phyloP scores from a whole-genome alignment of 164 flowering plant species.

The Vitis rotundifolia region DNA sequence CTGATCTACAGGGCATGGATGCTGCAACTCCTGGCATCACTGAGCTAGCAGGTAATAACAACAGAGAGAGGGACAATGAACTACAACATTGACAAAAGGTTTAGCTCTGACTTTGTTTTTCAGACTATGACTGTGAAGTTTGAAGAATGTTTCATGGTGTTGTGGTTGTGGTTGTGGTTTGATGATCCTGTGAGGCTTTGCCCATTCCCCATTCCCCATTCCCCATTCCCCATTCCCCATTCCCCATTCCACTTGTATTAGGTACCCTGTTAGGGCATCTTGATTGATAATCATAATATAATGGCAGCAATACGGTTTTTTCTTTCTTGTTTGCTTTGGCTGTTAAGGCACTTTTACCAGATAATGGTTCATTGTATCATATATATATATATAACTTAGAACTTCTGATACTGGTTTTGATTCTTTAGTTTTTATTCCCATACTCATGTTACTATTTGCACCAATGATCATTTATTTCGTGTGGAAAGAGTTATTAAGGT shows the following conservation, averaged over 20 bases:
- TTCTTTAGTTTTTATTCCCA: no score
- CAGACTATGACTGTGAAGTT: background rate
- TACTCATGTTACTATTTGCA: no score
- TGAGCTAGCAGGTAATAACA: constrained; percentile 5
- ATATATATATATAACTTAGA: background rate
- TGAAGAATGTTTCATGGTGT: constrained; percentile 2
- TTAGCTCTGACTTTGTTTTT: background rate
- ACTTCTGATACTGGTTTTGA: no score
- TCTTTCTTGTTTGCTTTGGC: background rate
- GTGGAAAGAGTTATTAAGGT: no score
- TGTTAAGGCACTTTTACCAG: background rate
- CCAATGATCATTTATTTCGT: no score
- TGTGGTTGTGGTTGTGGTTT: background rate
- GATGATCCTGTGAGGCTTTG: no score
- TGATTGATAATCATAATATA: background rate
- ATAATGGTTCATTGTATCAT: constrained; percentile 10
- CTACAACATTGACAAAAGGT: background rate
- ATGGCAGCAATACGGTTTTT: background rate
- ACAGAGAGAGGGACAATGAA: constrained; percentile 2
- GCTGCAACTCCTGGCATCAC: constrained; percentile 15
- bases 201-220: no score
- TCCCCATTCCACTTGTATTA: constrained; percentile 2
- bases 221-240: background rate
- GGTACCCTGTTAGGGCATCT: constrained; percentile 1
- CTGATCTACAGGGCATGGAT: constrained; percentile 46